Evolutionary conservation across 2,329 filamentous ascomycete species (phyloP).

Genomic region (Fusarium luffae): DNA sequence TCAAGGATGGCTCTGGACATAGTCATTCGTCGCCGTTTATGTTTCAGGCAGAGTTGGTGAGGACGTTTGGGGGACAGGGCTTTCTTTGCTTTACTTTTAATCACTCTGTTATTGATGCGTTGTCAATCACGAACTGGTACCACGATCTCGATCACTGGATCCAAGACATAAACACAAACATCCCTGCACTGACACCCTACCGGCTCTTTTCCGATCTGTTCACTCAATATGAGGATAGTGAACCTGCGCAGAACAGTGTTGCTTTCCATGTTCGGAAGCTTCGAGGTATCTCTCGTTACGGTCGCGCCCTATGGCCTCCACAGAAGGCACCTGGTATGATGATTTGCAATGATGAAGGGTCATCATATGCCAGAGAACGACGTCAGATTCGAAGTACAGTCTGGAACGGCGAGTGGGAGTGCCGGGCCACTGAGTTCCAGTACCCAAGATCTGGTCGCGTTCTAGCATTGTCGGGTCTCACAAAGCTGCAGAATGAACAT

Average conservation of each 20-base stretch:
- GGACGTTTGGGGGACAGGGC: constrained; percentile 19
- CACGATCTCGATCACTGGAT: constrained; percentile 50
- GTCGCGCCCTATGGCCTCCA: constrained; percentile 48
- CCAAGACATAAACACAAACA: constrained; percentile 19
- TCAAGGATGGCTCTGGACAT: constrained; percentile 32
- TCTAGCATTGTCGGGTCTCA: constrained; percentile 43
- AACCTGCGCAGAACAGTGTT: constrained; percentile 45
- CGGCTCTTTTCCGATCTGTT: constrained; percentile 50
- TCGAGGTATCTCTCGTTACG: constrained; percentile 51
- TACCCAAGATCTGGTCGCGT: constrained; percentile 49
- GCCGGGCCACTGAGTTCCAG: constrained; percentile 38
- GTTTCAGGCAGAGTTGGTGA: constrained; percentile 47
- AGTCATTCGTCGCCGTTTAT: constrained; percentile 45
- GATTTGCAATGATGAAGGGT: constrained; percentile 47
- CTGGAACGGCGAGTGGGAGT: constrained; percentile 49
- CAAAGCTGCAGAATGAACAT: constrained; percentile 34
- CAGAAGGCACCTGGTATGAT: constrained; percentile 51
- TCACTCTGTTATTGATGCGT: constrained; percentile 52
- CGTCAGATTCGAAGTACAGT: constrained; percentile 36
- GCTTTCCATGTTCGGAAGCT: constrained; percentile 48
- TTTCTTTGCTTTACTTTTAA: constrained; percentile 49
- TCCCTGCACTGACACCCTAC: constrained; percentile 46
- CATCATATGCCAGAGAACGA: constrained; percentile 36
- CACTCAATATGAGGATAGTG: constrained; percentile 45
- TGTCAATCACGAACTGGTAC: constrained; percentile 49